Conservation (phyloP, 352 stramenopile genomes). For the Phytophthora pluvialis region DNA sequence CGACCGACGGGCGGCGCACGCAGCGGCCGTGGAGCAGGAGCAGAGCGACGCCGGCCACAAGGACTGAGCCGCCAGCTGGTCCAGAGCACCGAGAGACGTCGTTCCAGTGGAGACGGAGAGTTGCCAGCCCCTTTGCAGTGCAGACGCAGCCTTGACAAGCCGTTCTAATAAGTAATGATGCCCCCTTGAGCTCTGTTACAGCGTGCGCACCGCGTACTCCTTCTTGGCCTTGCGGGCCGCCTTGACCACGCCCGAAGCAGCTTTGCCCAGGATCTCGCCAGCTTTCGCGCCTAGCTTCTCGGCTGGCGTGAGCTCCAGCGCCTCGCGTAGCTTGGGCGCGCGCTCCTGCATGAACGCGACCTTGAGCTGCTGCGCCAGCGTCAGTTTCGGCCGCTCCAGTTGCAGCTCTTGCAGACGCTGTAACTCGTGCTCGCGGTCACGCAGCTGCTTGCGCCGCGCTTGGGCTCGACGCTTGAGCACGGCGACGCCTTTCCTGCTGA, state of each 20-base stretch:
- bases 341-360: constrained; percentile 50
- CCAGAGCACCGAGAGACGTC: background rate
- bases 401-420: constrained; percentile 51
- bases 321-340: constrained; percentile 55
- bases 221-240: constrained; percentile 60
- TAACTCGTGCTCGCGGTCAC: constrained; percentile 59
- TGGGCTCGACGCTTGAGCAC: constrained; percentile 48
- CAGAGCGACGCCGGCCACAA: constrained; percentile 21
- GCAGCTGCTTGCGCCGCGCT: constrained; percentile 54
- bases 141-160: constrained; percentile 6
- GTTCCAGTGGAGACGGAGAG: constrained; percentile 6
- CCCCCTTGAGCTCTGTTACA: constrained; percentile 39
- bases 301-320: constrained; percentile 60
- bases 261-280: constrained; percentile 50
- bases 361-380: constrained; percentile 58
- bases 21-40: constrained; percentile 25
- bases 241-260: constrained; percentile 41
- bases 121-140: background rate
- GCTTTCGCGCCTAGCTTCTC: constrained; percentile 54
- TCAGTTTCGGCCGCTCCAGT: constrained; percentile 48
- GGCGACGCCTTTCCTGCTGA: constrained; percentile 55
- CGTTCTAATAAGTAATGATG: constrained; percentile 37
- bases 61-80: constrained; percentile 32
- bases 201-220: constrained; percentile 67
- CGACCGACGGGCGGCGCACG: constrained; percentile 51